Evolutionary conservation across 306 rosid genomes (phyloP).

Genomic region (Cajanus cajan): DNA sequence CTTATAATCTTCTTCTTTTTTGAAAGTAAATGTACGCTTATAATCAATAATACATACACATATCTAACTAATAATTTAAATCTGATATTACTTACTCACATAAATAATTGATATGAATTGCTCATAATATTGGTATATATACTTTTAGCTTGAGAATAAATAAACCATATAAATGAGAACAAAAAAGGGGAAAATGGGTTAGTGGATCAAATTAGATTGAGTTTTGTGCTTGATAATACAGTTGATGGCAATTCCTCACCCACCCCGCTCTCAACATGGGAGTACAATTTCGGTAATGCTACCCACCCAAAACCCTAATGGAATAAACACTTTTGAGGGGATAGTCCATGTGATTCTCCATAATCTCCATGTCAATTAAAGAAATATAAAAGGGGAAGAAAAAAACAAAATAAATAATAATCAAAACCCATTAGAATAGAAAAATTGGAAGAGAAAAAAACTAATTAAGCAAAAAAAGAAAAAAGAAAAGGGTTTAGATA

Average conservation of each 20-base stretch:
- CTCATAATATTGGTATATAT: background rate
- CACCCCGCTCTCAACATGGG: conserved; percentile 18
- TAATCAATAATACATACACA: background rate
- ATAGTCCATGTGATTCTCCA: conserved; percentile 33
- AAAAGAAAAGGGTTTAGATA: conserved; percentile 27
- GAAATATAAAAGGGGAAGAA: background rate
- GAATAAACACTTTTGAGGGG: conserved; percentile 34
- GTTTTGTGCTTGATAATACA: conserved; percentile 30
- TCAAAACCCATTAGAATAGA: conserved; percentile 32
- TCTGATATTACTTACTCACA: background rate
- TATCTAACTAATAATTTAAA: background rate
- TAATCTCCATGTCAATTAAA: conserved; percentile 41
- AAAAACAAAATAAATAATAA: conserved; percentile 32
- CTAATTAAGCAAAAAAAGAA: background rate
- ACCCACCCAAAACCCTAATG: conserved; percentile 35
- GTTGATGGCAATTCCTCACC: conserved; percentile 29
- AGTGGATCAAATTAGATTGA: conserved; percentile 38
- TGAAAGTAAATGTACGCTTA: background rate
- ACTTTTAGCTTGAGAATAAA: background rate
- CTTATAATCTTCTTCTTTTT: too few species aligned
- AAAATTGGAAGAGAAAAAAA: conserved; percentile 22
- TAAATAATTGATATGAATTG: background rate
- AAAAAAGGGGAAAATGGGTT: conserved; percentile 26
- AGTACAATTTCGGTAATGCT: conserved; percentile 43
- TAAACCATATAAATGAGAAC: background rate